Conservation (phyloP, 75 land plant species). For the Isoetes taiwanensis region DNA sequence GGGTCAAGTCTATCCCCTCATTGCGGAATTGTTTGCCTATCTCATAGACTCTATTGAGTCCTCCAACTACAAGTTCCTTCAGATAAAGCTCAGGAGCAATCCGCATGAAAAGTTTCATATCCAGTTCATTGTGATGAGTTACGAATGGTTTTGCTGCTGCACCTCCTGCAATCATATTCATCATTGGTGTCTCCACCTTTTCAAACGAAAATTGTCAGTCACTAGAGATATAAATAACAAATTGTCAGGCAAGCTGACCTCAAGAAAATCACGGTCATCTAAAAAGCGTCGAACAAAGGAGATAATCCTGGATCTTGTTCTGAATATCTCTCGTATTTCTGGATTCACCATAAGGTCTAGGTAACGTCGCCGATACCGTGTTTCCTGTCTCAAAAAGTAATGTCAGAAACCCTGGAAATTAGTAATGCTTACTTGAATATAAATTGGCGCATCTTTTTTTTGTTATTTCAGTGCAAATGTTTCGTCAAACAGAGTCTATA, state of each 20-base stretch:
- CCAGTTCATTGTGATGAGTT: conserved; percentile 88
- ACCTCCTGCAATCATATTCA: conserved; percentile 99
- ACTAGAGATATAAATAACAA: too few species aligned
- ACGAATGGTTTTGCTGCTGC: conserved; percentile 92
- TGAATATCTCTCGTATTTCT: conserved; percentile 68
- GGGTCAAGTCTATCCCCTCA: conserved; percentile 95
- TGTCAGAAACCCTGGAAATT: not conserved
- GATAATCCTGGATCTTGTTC: conserved; percentile 49
- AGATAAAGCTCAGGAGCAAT: conserved; percentile 92
- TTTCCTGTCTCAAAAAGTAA: conserved; percentile 41
- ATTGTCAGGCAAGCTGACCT: too few species aligned
- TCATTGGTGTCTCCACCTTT: conserved; percentile 98
- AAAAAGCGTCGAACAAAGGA: conserved; percentile 43
- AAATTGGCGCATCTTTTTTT: too few species aligned
- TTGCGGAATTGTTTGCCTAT: conserved; percentile 92
- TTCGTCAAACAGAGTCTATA: too few species aligned
- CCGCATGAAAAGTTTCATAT: conserved; percentile 76
- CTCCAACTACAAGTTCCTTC: conserved; percentile 83
- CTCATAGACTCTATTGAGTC: conserved; percentile 85
- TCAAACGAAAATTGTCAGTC: too few species aligned
- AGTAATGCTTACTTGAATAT: too few species aligned
- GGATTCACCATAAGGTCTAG: conserved; percentile 77
- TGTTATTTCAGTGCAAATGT: too few species aligned
- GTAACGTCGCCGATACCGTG: conserved; percentile 80
- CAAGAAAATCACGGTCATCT: conserved; percentile 58